Conservation (phyloP, 2,329 filamentous ascomycete genomes). For the Cladorrhinum sp. region DNA sequence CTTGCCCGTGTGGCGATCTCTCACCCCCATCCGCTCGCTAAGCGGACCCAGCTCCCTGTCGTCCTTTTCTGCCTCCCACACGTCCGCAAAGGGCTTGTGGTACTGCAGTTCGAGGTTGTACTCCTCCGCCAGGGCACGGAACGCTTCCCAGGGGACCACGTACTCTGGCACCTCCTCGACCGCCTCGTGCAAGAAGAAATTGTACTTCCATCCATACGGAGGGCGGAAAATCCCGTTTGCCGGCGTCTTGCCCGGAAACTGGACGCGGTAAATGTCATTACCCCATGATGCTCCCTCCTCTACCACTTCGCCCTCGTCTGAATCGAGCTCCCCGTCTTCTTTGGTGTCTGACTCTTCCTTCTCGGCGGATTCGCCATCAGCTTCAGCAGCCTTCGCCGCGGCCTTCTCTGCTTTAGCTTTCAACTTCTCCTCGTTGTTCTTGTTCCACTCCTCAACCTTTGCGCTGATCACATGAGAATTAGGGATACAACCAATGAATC, state of each 20-base stretch:
- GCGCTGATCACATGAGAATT: slow-evolving; percentile 87
- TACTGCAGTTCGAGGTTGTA: slow-evolving; percentile 97
- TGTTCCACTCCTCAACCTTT: slow-evolving; percentile 73
- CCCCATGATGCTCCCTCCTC: slow-evolving; percentile 77
- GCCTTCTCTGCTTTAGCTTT: slow-evolving; percentile 32
- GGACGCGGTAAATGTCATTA: slow-evolving; percentile 87
- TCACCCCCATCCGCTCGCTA: slow-evolving; percentile 94
- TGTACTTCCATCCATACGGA: slow-evolving; percentile 97
- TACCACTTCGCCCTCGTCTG: slow-evolving; percentile 59
- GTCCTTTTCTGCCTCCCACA: slow-evolving; percentile 90
- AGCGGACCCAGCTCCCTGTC: slow-evolving; percentile 76
- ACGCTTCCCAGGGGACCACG: slow-evolving; percentile 96
- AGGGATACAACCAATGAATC: slow-evolving; percentile 94
- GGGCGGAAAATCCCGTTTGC: slow-evolving; percentile 88
- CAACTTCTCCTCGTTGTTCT: slow-evolving; percentile 41
- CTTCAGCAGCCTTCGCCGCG: slow-evolving; percentile 25
- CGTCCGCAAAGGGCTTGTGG: slow-evolving; percentile 82
- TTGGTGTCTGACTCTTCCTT: slow-evolving; percentile 28
- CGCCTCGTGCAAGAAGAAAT: slow-evolving; percentile 91
- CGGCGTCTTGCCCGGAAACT: slow-evolving; percentile 80
- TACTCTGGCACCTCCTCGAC: slow-evolving; percentile 97
- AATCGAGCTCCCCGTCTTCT: slow-evolving; percentile 34
- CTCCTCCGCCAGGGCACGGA: slow-evolving; percentile 90
- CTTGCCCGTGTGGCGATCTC: slow-evolving; percentile 63
- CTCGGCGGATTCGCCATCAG: slow-evolving; percentile 32